Evolutionary conservation across 2,329 filamentous ascomycete genomes (phyloP).

Genomic region (Dichotomopilus funicola): DNA sequence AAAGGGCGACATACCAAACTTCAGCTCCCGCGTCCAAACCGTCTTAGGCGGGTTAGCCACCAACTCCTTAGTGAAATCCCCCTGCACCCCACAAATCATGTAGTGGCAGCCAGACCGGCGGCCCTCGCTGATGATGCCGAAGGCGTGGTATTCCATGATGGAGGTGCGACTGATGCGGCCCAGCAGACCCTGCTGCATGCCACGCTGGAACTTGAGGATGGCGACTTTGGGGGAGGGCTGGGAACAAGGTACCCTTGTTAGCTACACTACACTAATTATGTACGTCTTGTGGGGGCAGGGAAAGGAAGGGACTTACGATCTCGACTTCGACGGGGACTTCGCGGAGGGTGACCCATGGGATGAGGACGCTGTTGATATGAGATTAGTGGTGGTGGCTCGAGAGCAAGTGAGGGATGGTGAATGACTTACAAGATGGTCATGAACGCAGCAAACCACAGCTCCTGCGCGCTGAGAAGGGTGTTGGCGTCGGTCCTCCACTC

Average conservation of each 20-base stretch:
- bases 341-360: conserved; percentile 36
- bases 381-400: conserved; percentile 15
- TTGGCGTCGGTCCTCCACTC: conserved; percentile 31
- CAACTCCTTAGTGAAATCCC: conserved; percentile 35
- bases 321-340: conserved; percentile 35
- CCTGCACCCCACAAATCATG: conserved; percentile 39
- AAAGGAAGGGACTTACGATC: conserved; percentile 26
- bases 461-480: conserved; percentile 32
- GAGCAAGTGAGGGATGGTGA: background rate
- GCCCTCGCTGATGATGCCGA: conserved; percentile 37
- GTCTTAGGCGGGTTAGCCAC: conserved; percentile 35
- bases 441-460: conserved; percentile 37
- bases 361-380: conserved; percentile 28
- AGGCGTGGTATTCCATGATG: conserved; percentile 39
- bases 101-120: conserved; percentile 32
- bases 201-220: conserved; percentile 33
- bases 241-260: conserved; percentile 13
- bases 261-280: background rate
- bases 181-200: conserved; percentile 37
- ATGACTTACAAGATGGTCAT: conserved; percentile 34
- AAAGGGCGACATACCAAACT: conserved; percentile 31
- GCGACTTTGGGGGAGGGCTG: conserved; percentile 37
- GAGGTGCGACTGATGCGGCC: conserved; percentile 36
- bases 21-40: conserved; percentile 36
- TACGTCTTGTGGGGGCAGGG: background rate